Conservation (phyloP, 2,329 filamentous ascomycete species). For the Sporothrix humicola region DNA sequence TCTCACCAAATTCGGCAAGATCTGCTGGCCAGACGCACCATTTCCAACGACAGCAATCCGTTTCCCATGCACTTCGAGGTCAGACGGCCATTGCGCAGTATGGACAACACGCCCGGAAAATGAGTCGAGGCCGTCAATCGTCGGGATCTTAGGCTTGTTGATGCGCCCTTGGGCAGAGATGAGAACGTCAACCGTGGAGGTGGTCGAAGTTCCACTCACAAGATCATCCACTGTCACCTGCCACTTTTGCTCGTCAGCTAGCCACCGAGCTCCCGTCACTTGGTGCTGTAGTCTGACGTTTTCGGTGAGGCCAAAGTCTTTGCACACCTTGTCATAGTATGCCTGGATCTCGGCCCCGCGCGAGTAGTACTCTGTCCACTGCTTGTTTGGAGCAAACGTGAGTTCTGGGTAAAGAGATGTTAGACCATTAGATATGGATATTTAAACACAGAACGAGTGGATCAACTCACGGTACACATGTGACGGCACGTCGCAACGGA, state of each 20-base stretch:
- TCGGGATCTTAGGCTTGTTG: background rate
- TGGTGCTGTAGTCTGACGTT: background rate
- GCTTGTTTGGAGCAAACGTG: background rate
- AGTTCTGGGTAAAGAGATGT: background rate
- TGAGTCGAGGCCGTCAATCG: background rate
- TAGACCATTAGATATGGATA: background rate
- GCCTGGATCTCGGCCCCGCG: background rate
- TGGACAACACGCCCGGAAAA: background rate
- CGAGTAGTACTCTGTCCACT: background rate
- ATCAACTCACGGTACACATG: background rate
- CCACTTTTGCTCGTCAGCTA: background rate
- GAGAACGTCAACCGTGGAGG: background rate
- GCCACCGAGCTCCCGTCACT: background rate
- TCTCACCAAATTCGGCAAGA: background rate
- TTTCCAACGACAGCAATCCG: background rate
- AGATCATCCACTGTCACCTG: background rate
- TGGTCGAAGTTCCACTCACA: background rate
- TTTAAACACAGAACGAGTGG: background rate
- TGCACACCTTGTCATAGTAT: background rate
- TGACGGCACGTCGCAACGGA: background rate
- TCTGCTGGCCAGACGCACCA: background rate
- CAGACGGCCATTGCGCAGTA: background rate
- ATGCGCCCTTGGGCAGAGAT: background rate
- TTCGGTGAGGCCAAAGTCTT: background rate
- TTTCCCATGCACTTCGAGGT: background rate